phyloP scores from a whole-genome alignment of 352 stramenopile genomes.

The Pythium angustatum region DNA sequence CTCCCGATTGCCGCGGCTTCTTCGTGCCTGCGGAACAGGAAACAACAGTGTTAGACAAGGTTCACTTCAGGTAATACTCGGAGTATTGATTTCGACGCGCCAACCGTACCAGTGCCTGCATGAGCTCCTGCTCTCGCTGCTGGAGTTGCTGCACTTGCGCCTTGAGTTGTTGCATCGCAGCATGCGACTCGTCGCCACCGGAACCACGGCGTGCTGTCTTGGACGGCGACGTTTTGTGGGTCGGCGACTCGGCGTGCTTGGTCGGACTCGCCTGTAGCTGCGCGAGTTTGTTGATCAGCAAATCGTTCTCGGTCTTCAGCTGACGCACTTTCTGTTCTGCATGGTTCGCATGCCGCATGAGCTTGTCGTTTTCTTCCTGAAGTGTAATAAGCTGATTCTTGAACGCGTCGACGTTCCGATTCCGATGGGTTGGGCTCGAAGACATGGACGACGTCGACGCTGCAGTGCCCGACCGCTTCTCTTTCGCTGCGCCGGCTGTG shows the following conservation, averaged over 20 bases:
- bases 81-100: too few relatives aligned
- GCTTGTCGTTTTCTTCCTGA: constrained; percentile 65
- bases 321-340: constrained; percentile 36
- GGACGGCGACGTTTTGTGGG: constrained; percentile 24
- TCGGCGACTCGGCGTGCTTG: constrained; percentile 8
- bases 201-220: constrained; percentile 7
- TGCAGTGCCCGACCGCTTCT: constrained; percentile 1
- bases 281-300: constrained; percentile 34
- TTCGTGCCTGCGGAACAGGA: constrained; percentile 35
- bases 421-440: constrained; percentile 23
- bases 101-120: constrained; percentile 82
- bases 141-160: constrained; percentile 69
- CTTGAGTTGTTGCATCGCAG: constrained; percentile 39
- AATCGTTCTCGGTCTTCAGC: constrained; percentile 53
- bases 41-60: background rate
- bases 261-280: constrained; percentile 6
- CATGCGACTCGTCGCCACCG: background rate
- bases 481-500: constrained; percentile 1
- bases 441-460: constrained; percentile 24
- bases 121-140: constrained; percentile 79
- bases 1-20: constrained; percentile 55
- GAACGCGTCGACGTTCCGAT: constrained; percentile 31
- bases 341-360: constrained; percentile 33
- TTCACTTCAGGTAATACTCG: too few relatives aligned
- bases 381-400: constrained; percentile 60